Percentiles rank a stretch among this genome's conserved stretches.
These are phyloP conservation scores for Macaranga tanarius DNA, from an alignment of 441 rosid genomes.

Conservation along the genomic window DNA sequence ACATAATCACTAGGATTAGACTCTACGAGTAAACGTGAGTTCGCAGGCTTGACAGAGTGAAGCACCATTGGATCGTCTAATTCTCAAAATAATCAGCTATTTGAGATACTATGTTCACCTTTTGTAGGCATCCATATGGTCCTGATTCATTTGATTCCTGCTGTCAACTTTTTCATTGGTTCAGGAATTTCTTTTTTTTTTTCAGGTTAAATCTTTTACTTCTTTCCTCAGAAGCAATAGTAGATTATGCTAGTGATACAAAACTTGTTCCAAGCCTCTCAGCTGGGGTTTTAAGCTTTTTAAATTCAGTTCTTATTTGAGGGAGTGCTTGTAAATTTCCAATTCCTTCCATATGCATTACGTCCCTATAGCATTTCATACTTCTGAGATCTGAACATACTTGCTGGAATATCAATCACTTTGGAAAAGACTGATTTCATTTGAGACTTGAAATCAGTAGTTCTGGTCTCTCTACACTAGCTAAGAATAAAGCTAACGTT, in stretches of 20 bases:
- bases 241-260: not conserved
- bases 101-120: not conserved
- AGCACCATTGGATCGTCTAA: not conserved
- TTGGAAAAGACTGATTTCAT: not conserved
- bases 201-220: too few relatives aligned
- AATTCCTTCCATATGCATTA: not conserved
- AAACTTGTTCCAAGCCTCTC: not conserved
- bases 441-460: too few relatives aligned
- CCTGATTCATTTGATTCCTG: not conserved
- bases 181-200: not conserved
- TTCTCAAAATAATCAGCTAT: not conserved
- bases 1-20: slow-evolving; percentile 31
- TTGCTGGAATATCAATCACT: not conserved
- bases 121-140: not conserved
- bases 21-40: slow-evolving; percentile 28
- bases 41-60: not conserved
- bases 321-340: not conserved
- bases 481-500: too few relatives aligned
- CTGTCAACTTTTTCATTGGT: not conserved
- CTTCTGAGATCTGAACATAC: not conserved
- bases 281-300: not conserved
- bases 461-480: too few relatives aligned
- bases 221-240: not conserved
- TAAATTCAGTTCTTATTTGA: not conserved
- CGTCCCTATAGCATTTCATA: not conserved